A percentile compares a stretch with the other conserved stretches of the same genome.
These are phyloP conservation scores for Nakazawaea siamensis DNA, from an alignment of 805 yeast species.

Conservation along the genomic window DNA sequence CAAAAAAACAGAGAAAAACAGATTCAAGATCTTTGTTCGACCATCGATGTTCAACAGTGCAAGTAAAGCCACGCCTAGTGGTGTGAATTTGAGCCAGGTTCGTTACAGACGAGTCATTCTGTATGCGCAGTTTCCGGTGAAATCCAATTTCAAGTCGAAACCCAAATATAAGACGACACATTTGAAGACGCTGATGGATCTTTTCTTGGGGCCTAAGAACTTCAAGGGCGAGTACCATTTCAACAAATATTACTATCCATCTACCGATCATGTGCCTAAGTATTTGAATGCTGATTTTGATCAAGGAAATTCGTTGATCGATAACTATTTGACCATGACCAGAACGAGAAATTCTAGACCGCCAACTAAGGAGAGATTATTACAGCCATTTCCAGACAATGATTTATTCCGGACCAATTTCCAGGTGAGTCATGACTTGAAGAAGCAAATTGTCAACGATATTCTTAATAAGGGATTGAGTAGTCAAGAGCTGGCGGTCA, in stretches of 20 bases:
- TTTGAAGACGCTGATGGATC: constrained; percentile 55
- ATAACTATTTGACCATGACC: constrained; percentile 11
- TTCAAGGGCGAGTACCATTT: constrained; percentile 72
- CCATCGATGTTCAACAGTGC: no score
- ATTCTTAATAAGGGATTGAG: constrained; percentile 43
- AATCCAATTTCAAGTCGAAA: constrained; percentile 29
- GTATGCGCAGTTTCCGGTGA: constrained; percentile 43
- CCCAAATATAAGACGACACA: constrained; percentile 30
- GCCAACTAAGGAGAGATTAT: constrained; percentile 14
- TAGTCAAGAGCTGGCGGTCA: constrained; percentile 67
- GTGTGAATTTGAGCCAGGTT: constrained; percentile 21
- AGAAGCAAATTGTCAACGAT: constrained; percentile 50
- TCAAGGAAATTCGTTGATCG: constrained; percentile 25
- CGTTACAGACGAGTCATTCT: constrained; percentile 44
- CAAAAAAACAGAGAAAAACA: no score
- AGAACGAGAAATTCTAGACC: constrained; percentile 13
- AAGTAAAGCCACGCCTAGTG: neutral
- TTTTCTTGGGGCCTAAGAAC: constrained; percentile 78
- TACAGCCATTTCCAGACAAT: constrained; percentile 82
- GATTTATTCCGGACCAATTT: constrained; percentile 59
- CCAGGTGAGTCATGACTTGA: constrained; percentile 50
- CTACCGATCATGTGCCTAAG: constrained; percentile 62
- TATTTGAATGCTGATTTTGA: constrained; percentile 55
- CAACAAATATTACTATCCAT: constrained; percentile 68
- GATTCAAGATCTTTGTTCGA: no score